Conservation (phyloP, 1,284 basidiomycete species). For the Marasmius fiardii region DNA sequence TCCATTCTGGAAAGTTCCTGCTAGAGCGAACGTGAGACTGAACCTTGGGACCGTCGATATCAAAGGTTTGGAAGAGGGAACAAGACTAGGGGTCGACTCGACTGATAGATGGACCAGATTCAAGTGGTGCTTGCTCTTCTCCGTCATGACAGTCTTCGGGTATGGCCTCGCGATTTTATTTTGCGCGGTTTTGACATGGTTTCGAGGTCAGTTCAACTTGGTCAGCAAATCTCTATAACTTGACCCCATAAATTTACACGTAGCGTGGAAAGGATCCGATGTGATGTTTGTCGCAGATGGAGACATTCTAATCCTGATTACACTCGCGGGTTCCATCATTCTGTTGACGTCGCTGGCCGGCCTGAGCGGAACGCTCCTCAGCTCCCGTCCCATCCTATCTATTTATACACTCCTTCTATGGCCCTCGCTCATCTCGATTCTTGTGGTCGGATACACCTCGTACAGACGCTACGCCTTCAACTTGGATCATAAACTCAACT, state of each 20-base stretch:
- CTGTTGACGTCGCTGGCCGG: constrained; percentile 59
- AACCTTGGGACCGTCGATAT: too few relatives aligned
- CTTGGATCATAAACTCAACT: constrained; percentile 70
- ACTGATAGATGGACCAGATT: constrained; percentile 47
- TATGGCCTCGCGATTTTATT: constrained; percentile 46
- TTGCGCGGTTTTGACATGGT: constrained; percentile 54
- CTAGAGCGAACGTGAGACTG: too few relatives aligned
- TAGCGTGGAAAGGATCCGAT: too few relatives aligned
- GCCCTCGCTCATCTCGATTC: constrained; percentile 59
- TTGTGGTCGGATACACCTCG: constrained; percentile 67
- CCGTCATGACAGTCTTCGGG: constrained; percentile 45
- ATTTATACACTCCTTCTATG: constrained; percentile 65
- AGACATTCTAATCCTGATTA: constrained; percentile 63
- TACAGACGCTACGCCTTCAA: constrained; percentile 67
- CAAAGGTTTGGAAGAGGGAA: too few relatives aligned
- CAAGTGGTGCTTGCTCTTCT: constrained; percentile 56
- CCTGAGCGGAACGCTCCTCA: constrained; percentile 68
- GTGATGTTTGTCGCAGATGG: too few relatives aligned
- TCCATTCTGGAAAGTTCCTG: too few relatives aligned
- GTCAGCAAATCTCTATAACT: too few relatives aligned
- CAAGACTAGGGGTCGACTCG: constrained; percentile 34
- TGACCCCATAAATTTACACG: too few relatives aligned
- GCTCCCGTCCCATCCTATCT: constrained; percentile 69
- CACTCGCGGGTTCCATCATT: constrained; percentile 46
- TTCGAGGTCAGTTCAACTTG: too few relatives aligned